These are phyloP conservation scores for Tolypocladium ophioglossoides DNA, from an alignment of 2,329 filamentous ascomycete genomes.

Conservation along the genomic window DNA sequence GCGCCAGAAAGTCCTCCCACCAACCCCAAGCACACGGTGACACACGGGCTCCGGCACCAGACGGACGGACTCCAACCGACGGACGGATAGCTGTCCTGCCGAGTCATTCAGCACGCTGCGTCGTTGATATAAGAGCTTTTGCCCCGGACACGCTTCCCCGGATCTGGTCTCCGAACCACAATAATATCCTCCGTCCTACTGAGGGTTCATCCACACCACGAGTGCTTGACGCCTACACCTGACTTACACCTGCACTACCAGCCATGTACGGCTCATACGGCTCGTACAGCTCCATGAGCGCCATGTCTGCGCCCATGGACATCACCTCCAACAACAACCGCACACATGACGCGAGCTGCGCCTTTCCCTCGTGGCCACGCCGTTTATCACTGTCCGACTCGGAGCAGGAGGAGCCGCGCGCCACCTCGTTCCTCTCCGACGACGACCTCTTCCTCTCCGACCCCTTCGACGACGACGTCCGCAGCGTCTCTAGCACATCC, in stretches of 20 bases:
- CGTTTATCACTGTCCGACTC: constrained; percentile 38
- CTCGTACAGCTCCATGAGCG: constrained; percentile 39
- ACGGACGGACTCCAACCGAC: constrained; percentile 4
- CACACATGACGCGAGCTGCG: constrained; percentile 35
- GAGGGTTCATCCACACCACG: not conserved
- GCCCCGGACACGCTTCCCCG: not conserved
- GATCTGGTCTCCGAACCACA: constrained; percentile 1
- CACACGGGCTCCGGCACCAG: constrained; percentile 2
- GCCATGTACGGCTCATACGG: constrained; percentile 40
- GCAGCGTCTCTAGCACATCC: constrained; percentile 36
- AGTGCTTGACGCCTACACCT: no score
- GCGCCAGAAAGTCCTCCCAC: not conserved
- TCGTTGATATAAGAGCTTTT: not conserved
- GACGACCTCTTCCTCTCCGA: constrained; percentile 49
- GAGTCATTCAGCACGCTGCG: not conserved
- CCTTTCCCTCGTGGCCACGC: constrained; percentile 49
- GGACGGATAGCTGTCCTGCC: constrained; percentile 1
- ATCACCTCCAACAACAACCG: constrained; percentile 31
- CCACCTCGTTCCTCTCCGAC: constrained; percentile 50
- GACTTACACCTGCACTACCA: constrained; percentile 4
- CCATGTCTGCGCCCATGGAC: constrained; percentile 33
- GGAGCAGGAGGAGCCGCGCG: constrained; percentile 29
- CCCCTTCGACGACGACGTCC: constrained; percentile 38
- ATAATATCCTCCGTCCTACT: constrained; percentile 9
- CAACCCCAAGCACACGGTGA: not conserved